Conservation (phyloP, 225 moss, liverwort and hornwort genomes). For the Neckera pumila region DNA sequence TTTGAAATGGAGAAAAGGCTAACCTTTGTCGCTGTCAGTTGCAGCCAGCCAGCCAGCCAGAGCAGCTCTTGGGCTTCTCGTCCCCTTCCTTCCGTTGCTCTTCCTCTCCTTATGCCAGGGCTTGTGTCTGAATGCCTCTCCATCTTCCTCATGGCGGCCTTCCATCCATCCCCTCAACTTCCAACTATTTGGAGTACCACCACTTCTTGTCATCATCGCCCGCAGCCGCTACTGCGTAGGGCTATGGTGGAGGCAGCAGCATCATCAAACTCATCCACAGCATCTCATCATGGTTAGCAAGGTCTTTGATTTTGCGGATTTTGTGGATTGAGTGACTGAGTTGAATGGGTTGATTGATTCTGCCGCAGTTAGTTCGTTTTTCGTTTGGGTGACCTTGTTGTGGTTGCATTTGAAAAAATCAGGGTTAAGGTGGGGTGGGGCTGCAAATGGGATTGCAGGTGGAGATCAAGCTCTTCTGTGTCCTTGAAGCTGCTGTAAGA, state of each 20-base stretch:
- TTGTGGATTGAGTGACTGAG: not conserved
- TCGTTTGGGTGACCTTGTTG: not conserved
- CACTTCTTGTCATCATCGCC: slow-evolving; percentile 6
- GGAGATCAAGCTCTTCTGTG: not conserved
- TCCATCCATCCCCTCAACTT: slow-evolving; percentile 3
- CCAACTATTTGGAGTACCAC: not conserved
- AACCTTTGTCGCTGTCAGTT: slow-evolving; percentile 26
- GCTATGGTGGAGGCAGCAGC: not conserved
- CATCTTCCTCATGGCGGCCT: slow-evolving; percentile 11
- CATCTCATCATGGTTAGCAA: slow-evolving; percentile 10
- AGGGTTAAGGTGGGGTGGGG: not conserved
- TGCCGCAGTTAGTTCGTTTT: not conserved
- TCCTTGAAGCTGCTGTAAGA: not conserved
- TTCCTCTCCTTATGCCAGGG: not conserved
- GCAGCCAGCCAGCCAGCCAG: not conserved
- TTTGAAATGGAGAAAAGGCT: not conserved
- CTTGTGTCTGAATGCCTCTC: not conserved
- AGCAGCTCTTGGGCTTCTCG: slow-evolving; percentile 35
- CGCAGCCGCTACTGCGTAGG: slow-evolving; percentile 1
- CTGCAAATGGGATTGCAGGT: not conserved
- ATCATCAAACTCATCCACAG: not conserved
- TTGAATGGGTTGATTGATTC: not conserved
- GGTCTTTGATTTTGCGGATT: not conserved
- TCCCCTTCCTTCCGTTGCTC: not conserved
- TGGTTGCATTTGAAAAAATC: not conserved